These are phyloP conservation scores for Blumeriella jaapii DNA, from an alignment of 2,329 filamentous ascomycete species.

Conservation along the genomic window DNA sequence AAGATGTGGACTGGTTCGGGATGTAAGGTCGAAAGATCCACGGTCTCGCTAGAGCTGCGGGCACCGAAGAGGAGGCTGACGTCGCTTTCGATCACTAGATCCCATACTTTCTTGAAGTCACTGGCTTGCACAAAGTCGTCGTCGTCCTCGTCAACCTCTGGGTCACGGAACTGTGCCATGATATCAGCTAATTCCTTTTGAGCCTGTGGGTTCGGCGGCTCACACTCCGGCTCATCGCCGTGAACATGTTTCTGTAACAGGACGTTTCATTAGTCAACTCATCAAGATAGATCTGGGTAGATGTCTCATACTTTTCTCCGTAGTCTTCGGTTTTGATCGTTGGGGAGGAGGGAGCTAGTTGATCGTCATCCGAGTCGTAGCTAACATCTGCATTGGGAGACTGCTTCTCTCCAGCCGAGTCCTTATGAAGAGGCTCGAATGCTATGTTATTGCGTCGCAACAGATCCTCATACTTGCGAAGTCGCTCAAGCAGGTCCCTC, in stretches of 20 bases:
- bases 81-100: conserved; percentile 29
- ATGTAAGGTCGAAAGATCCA: conserved; percentile 39
- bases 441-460: conserved; percentile 22
- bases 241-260: conserved; percentile 34
- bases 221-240: conserved; percentile 33
- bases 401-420: conserved; percentile 15
- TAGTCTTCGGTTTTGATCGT: not conserved
- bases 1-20: conserved; percentile 53
- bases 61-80: conserved; percentile 42
- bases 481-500: conserved; percentile 21
- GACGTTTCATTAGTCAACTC: too few species aligned
- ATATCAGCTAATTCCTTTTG: conserved; percentile 11
- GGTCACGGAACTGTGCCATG: conserved; percentile 21
- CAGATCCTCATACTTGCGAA: conserved; percentile 23
- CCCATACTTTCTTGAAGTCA: conserved; percentile 26
- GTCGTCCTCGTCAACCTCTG: conserved; percentile 26
- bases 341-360: conserved; percentile 1
- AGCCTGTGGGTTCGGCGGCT: conserved; percentile 21
- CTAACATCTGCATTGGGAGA: conserved; percentile 11
- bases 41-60: conserved; percentile 2
- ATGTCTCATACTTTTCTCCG: conserved; percentile 22
- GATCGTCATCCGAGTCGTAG: conserved; percentile 23
- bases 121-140: conserved; percentile 28
- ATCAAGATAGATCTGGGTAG: not conserved
- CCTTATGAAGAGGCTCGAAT: conserved; percentile 22